Evolutionary conservation across 1,139 yeast genomes (phyloP), one percentile per base, ranked within the genome.

Genomic region (Arxiozyma telluris): DNA sequence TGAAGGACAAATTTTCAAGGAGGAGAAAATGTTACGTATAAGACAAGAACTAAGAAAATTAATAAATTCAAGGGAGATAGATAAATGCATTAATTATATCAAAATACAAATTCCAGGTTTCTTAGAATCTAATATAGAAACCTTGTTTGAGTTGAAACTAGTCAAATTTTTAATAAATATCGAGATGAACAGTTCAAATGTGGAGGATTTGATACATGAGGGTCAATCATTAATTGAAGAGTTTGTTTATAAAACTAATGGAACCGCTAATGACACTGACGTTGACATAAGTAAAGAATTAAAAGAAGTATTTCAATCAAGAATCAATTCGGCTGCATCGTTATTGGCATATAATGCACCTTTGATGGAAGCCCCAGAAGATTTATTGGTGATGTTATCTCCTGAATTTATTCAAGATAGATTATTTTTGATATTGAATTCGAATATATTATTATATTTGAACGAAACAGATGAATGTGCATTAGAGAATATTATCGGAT

Each of bases 341-440:
- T 63, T 82, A 23, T 62, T 82, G 53, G 83, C 84, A 3, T 82
- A 77, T 58, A 75, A 75, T 12, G 72, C 80, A 54, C 83, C 83
- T 1, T 45, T 59, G 2, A 55, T 55, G 11, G 69, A 67, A 47
- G 65, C 67, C 6, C 66, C 66, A 30, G 63, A 59, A 7, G 70
- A 65, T 41, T 44, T 66, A 22, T 53, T 65, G 1, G 54, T 57
- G 8, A 65, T 61, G 47, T 50, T 67, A 18, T 57, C 66, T 1
- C 56, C 58, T 8, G 66, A 66, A 23, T 67, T 59, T 51, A 54
- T 67, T 27, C 65, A 65, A 47, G 70, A 67, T 42, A 54, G 69
- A 22, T 54, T 67, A 42, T 67, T 66, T 54, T 69, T 66, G 52
- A 55, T 61, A 8, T 57, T 64, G 15, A 67, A 67, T 54, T 53